Evolutionary conservation across 306 rosid species (phyloP).

Genomic region (Pterocarpus macrocarpus): DNA sequence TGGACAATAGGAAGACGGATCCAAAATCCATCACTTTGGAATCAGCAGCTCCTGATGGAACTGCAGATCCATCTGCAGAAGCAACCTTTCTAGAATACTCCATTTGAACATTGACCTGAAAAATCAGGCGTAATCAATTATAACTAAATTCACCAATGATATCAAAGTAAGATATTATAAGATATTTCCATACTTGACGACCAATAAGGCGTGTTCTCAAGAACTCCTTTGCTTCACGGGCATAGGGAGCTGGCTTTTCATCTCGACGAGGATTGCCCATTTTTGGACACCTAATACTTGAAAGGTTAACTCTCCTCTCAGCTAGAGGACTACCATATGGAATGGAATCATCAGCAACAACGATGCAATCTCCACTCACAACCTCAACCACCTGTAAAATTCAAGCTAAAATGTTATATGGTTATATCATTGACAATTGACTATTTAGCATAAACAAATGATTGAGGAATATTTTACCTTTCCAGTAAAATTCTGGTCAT

Average conservation of each 20-base stretch:
- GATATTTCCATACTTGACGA: conserved; percentile 70
- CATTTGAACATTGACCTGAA: conserved; percentile 94
- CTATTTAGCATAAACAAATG: conserved; percentile 14
- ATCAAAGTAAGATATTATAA: conserved; percentile 36
- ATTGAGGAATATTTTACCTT: conserved; percentile 66
- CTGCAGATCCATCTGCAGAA: conserved; percentile 65
- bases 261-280: conserved; percentile 98
- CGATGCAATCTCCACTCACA: conserved; percentile 94
- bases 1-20: conserved; percentile 73
- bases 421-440: neutral
- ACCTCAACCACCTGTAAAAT: conserved; percentile 92
- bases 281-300: conserved; percentile 98
- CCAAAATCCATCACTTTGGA: conserved; percentile 98
- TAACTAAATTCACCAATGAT: conserved; percentile 20
- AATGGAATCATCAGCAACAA: conserved; percentile 94
- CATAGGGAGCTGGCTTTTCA: conserved; percentile 97
- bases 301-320: conserved; percentile 94
- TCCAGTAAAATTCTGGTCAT: conserved; percentile 92
- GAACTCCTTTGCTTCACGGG: conserved; percentile 99
- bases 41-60: conserved; percentile 69
- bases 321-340: conserved; percentile 93
- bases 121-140: conserved; percentile 37
- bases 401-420: conserved; percentile 36
- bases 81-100: conserved; percentile 89
- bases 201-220: conserved; percentile 93